phyloP scores from a whole-genome alignment of 2,329 filamentous ascomycete species.

The Ceratocystis papillata region DNA sequence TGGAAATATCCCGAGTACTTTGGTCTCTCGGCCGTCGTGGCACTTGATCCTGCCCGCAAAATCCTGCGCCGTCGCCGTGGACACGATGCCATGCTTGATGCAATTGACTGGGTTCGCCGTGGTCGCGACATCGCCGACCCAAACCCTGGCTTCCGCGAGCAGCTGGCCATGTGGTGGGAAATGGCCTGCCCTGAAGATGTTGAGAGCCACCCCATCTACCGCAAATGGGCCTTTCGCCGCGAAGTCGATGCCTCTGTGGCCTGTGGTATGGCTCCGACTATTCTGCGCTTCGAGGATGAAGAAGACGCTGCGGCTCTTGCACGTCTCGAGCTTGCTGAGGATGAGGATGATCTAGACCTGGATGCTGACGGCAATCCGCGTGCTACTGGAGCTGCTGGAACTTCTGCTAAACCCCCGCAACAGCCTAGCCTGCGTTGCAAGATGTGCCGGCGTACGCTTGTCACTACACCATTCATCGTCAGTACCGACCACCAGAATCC shows the following conservation, averaged over 20 bases:
- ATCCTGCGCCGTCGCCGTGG: slow-evolving; percentile 24
- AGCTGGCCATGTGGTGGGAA: slow-evolving; percentile 74
- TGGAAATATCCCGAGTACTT: slow-evolving; percentile 50
- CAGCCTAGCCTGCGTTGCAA: slow-evolving; percentile 58
- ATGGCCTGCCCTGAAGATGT: slow-evolving; percentile 66
- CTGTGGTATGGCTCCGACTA: slow-evolving; percentile 67
- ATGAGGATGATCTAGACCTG: slow-evolving; percentile 25
- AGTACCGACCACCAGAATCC: slow-evolving; percentile 40
- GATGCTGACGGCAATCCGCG: slow-evolving; percentile 25
- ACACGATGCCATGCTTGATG: slow-evolving; percentile 33
- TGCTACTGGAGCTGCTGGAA: not conserved
- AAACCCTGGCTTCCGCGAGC: slow-evolving; percentile 82
- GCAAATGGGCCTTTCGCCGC: slow-evolving; percentile 53
- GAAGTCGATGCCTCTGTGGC: slow-evolving; percentile 51
- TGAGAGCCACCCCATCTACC: slow-evolving; percentile 63
- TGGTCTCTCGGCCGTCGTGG: slow-evolving; percentile 36
- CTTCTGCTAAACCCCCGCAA: slow-evolving; percentile 14
- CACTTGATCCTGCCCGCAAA: slow-evolving; percentile 33
- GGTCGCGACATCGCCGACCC: slow-evolving; percentile 72
- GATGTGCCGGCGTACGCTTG: slow-evolving; percentile 66
- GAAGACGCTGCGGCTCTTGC: slow-evolving; percentile 32
- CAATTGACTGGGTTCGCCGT: slow-evolving; percentile 58
- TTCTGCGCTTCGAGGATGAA: slow-evolving; percentile 74
- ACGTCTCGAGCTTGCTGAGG: slow-evolving; percentile 24
- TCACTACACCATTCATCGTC: slow-evolving; percentile 51